Evolutionary conservation across 257 asterid genomes (phyloP).

Genomic region (Nicotiana paniculata): DNA sequence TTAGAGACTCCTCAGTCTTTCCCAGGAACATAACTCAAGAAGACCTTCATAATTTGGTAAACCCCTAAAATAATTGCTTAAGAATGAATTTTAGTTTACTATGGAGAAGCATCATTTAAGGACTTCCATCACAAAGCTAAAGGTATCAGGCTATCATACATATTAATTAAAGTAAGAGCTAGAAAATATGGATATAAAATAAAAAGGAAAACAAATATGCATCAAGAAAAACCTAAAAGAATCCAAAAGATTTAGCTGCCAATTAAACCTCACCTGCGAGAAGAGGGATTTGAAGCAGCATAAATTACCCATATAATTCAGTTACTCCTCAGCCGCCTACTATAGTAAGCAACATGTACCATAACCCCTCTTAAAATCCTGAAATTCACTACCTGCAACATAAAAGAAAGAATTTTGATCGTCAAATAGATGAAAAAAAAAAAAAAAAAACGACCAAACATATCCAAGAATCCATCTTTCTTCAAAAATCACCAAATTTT

Average conservation of each 20-base stretch:
- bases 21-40: background rate
- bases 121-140: background rate
- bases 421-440: constrained; percentile 9
- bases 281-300: constrained; percentile 54
- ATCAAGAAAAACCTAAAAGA: constrained; percentile 7
- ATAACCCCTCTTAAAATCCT: constrained; percentile 14
- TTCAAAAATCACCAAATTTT: constrained; percentile 21
- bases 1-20: background rate
- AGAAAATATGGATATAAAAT: background rate
- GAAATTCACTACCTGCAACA: constrained; percentile 39
- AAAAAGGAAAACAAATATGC: background rate
- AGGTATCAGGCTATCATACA: background rate
- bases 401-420: constrained; percentile 22
- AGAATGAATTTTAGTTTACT: background rate
- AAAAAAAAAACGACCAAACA: constrained; percentile 10
- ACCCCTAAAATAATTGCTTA: background rate
- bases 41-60: background rate
- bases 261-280: constrained; percentile 47
- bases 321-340: constrained; percentile 28
- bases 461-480: constrained; percentile 27
- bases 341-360: constrained; percentile 48
- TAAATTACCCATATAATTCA: constrained; percentile 49
- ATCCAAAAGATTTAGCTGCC: background rate
- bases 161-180: background rate
- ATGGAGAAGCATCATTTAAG: background rate